Percentiles rank a stretch among this genome's conserved stretches.
phyloP scores from a whole-genome alignment of 106 monocot species.

The Ottelia alismoides region DNA sequence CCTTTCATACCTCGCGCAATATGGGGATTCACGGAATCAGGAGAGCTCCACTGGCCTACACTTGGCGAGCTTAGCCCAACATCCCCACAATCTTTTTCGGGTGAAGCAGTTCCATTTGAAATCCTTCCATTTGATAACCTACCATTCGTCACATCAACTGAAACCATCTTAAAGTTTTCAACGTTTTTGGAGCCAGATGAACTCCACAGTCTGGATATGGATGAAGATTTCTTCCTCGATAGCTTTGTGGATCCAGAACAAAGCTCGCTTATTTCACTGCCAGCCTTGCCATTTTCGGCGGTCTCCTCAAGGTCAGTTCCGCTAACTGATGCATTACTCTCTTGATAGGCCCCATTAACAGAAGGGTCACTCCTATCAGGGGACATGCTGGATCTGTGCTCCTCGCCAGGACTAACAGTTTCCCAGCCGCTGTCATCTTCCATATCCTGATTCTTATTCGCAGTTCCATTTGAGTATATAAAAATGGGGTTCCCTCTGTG shows the following conservation, averaged over 20 bases:
- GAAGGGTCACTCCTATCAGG: constrained; percentile 68
- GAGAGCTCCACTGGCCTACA: constrained; percentile 17
- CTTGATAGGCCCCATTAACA: constrained; percentile 40
- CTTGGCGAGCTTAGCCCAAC: constrained; percentile 8
- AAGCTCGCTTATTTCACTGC: constrained; percentile 51
- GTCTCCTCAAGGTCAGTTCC: constrained; percentile 53
- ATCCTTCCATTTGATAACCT: constrained; percentile 16
- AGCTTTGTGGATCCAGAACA: constrained; percentile 34
- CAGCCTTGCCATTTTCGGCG: constrained; percentile 15
- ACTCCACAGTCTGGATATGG: constrained; percentile 62
- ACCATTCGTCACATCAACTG: constrained; percentile 8
- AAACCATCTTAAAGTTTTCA: constrained; percentile 15
- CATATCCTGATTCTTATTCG: constrained; percentile 22
- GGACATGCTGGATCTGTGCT: constrained; percentile 73
- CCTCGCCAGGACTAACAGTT: constrained; percentile 63
- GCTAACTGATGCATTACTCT: constrained; percentile 50
- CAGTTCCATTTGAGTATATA: constrained; percentile 13
- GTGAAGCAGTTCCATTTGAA: constrained; percentile 26
- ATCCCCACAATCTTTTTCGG: constrained; percentile 5
- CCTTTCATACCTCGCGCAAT: constrained; percentile 19
- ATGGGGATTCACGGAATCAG: constrained; percentile 8
- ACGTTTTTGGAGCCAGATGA: constrained; percentile 32
- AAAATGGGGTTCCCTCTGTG: background rate
- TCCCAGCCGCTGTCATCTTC: constrained; percentile 92
- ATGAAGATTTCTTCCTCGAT: constrained; percentile 48